Conservation (phyloP, 257 asterid genomes). For the Jasminum sambac region DNA sequence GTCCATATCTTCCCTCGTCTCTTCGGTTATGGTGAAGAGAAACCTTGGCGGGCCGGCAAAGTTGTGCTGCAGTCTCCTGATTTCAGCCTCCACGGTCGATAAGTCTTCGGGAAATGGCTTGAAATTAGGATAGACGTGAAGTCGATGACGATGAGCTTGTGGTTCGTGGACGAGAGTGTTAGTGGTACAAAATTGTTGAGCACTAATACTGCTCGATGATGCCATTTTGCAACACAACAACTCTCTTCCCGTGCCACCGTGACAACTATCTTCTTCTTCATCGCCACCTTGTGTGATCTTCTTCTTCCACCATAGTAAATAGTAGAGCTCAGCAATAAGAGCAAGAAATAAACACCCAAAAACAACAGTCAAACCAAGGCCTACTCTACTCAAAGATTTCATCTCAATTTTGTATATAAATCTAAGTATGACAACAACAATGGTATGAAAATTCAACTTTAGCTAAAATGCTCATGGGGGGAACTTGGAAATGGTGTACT, state of each 20-base stretch:
- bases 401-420: background rate
- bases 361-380: slow-evolving; percentile 13
- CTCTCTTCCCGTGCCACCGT: background rate
- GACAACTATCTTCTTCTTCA: background rate
- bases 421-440: background rate
- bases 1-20: slow-evolving; percentile 7
- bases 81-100: background rate
- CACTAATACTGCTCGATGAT: background rate
- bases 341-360: slow-evolving; percentile 11
- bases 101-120: background rate
- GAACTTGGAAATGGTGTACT: background rate
- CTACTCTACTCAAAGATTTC: slow-evolving; percentile 10
- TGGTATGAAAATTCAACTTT: background rate
- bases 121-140: background rate
- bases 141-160: background rate
- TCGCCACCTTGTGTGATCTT: background rate
- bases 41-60: slow-evolving; percentile 4
- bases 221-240: slow-evolving; percentile 10
- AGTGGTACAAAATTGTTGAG: background rate
- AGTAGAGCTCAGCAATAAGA: slow-evolving; percentile 3
- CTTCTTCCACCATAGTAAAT: slow-evolving; percentile 1
- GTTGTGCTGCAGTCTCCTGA: background rate
- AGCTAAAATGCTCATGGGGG: background rate
- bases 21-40: slow-evolving; percentile 5
- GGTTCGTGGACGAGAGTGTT: slow-evolving; percentile 1